phyloP scores from a whole-genome alignment of 176 grass and related monocot genomes.

The Rhynchospora tenuis region DNA sequence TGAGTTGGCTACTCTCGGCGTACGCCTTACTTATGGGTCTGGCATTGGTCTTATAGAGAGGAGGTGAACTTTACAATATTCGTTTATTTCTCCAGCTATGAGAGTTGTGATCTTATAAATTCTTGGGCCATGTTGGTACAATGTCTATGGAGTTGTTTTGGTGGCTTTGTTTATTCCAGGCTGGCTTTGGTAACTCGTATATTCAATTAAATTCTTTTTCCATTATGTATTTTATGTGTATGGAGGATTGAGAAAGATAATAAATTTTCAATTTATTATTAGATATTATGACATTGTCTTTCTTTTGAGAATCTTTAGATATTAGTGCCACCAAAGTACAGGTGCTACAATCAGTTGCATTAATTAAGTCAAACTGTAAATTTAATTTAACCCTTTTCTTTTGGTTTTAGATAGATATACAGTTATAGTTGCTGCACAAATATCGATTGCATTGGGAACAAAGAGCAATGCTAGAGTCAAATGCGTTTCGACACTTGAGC shows the following conservation, averaged over 20 bases:
- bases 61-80: background rate
- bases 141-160: background rate
- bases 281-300: background rate
- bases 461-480: too few relatives aligned
- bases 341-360: background rate
- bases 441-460: background rate
- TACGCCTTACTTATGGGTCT: slow-evolving; percentile 8
- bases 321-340: background rate
- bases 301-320: background rate
- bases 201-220: slow-evolving; percentile 21
- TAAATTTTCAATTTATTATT: background rate
- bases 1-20: background rate
- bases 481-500: too few relatives aligned
- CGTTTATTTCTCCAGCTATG: background rate
- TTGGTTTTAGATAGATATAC: background rate
- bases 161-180: background rate
- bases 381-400: too few relatives aligned
- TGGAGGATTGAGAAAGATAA: background rate
- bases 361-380: background rate
- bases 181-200: background rate
- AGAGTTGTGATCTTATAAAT: background rate
- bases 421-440: background rate
- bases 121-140: background rate
- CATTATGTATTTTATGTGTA: background rate
- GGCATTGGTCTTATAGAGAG: slow-evolving; percentile 6